A percentile compares a stretch with the other conserved stretches of the same genome.
Evolutionary conservation across 805 yeast species (phyloP).

Genomic region (Lipomyces chichibuensis): DNA sequence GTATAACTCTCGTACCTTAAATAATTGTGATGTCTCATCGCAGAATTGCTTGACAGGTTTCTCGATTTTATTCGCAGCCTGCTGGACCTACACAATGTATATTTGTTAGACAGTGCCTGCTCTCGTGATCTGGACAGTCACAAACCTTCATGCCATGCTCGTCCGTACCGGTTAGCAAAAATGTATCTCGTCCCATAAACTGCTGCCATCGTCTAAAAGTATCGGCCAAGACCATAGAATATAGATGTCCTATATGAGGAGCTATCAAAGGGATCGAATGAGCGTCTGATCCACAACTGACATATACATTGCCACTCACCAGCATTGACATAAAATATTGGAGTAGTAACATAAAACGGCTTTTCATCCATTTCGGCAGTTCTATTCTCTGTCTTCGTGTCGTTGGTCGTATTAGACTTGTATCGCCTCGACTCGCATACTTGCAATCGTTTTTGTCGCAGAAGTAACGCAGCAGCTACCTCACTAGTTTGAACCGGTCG

Average conservation of each 20-base stretch:
- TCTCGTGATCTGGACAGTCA: not conserved
- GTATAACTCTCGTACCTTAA: slow-evolving; percentile 45
- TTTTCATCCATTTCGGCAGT: slow-evolving; percentile 19
- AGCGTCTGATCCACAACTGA: not conserved
- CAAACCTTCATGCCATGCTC: slow-evolving; percentile 83
- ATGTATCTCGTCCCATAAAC: slow-evolving; percentile 52
- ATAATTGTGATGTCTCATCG: slow-evolving; percentile 66
- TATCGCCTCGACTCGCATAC: not conserved
- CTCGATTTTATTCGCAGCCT: slow-evolving; percentile 67
- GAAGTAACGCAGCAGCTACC: not conserved
- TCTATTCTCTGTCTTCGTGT: not conserved
- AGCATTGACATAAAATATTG: slow-evolving; percentile 96
- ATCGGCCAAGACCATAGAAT: slow-evolving; percentile 84
- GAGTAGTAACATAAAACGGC: slow-evolving; percentile 70
- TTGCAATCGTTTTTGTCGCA: not conserved
- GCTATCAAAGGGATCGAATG: slow-evolving; percentile 37
- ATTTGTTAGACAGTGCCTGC: not conserved
- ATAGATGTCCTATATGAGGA: slow-evolving; percentile 93
- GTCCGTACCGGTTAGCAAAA: slow-evolving; percentile 89
- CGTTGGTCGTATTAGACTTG: not conserved
- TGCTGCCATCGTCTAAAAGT: slow-evolving; percentile 72
- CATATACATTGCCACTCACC: slow-evolving; percentile 14
- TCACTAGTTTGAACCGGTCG: not conserved
- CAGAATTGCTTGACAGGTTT: slow-evolving; percentile 69
- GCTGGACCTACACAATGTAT: slow-evolving; percentile 54